Percentiles rank a stretch among this genome's conserved stretches.
phyloP scores from a whole-genome alignment of 805 yeast species.

The Naumovozyma baii region DNA sequence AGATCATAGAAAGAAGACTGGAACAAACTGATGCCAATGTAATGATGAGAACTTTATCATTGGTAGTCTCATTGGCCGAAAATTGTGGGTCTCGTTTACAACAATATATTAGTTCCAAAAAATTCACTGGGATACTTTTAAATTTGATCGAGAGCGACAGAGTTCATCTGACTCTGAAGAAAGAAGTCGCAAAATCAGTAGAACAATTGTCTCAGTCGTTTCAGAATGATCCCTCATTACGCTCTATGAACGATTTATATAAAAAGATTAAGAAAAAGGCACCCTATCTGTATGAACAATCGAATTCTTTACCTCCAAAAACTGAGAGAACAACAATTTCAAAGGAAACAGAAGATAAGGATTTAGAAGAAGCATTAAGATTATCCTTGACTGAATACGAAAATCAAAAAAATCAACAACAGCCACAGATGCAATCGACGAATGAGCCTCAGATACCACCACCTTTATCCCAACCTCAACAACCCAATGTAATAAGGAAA shows the following conservation, averaged over 20 bases:
- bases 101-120: slow-evolving; percentile 49
- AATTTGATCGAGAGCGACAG: slow-evolving; percentile 43
- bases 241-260: slow-evolving; percentile 56
- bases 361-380: slow-evolving; percentile 64
- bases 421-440: slow-evolving; percentile 10
- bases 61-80: slow-evolving; percentile 55
- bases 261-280: slow-evolving; percentile 36
- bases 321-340: slow-evolving; percentile 38
- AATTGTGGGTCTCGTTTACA: slow-evolving; percentile 67
- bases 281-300: slow-evolving; percentile 29
- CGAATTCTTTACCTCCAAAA: slow-evolving; percentile 43
- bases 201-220: slow-evolving; percentile 58
- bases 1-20: slow-evolving; percentile 40
- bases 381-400: slow-evolving; percentile 55
- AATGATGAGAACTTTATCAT: slow-evolving; percentile 46
- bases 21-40: slow-evolving; percentile 53
- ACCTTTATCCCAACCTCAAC: slow-evolving; percentile 1
- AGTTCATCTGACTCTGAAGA: slow-evolving; percentile 60
- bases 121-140: slow-evolving; percentile 40
- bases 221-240: slow-evolving; percentile 64
- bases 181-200: slow-evolving; percentile 54
- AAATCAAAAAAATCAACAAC: slow-evolving; percentile 29
- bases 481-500: slow-evolving; percentile 38
- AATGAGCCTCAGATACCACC: slow-evolving; percentile 14
- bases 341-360: slow-evolving; percentile 60